Conservation (phyloP, 75 land plant genomes). For the Sequoia sempervirens region DNA sequence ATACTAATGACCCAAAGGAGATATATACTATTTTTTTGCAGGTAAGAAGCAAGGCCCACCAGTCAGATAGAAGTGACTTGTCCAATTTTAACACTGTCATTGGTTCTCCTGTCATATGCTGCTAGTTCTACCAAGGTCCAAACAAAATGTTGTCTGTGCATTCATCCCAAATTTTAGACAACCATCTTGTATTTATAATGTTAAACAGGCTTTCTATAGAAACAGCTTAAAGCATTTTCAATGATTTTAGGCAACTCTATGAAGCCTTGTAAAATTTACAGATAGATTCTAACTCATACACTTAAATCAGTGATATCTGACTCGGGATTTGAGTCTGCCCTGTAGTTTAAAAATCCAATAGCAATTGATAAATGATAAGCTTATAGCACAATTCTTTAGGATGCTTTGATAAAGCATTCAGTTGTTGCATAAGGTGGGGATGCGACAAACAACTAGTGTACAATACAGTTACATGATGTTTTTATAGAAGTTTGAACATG, state of each 20-base stretch:
- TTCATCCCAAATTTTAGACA: not conserved
- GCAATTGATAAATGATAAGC: not conserved
- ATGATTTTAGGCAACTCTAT: not conserved
- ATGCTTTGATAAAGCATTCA: not conserved
- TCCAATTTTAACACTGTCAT: not conserved
- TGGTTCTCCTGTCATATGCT: not conserved
- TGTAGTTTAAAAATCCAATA: not conserved
- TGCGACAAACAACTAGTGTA: not conserved
- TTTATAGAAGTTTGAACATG: not conserved
- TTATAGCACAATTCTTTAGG: not conserved
- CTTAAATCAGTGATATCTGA: not conserved
- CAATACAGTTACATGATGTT: not conserved
- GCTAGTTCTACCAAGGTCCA: slow-evolving; percentile 4
- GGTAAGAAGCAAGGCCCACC: not conserved
- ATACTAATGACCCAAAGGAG: not conserved
- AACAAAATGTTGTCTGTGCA: not conserved
- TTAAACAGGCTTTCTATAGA: not conserved
- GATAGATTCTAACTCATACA: not conserved
- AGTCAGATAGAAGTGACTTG: not conserved
- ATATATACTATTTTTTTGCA: not conserved
- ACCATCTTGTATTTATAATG: not conserved
- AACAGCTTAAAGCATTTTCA: not conserved
- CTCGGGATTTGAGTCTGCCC: not conserved
- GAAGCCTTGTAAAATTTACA: not conserved
- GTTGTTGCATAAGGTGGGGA: not conserved